Percentiles rank a stretch among this genome's conserved stretches.
These are phyloP conservation scores for Ganoderma sinense DNA, from an alignment of 1,284 basidiomycete genomes.

Conservation along the genomic window DNA sequence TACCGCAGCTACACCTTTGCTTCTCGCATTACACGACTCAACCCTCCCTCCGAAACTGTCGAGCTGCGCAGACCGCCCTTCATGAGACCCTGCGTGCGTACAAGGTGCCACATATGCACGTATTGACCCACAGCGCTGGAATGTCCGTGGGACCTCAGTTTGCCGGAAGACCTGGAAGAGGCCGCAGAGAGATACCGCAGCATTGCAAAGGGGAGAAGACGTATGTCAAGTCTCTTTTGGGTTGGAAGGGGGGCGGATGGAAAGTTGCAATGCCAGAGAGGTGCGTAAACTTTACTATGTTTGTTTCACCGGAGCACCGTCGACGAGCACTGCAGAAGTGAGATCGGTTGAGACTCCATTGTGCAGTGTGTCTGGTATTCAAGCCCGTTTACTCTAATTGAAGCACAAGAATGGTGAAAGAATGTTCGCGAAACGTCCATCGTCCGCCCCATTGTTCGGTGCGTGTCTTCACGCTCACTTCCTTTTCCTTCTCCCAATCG, in stretches of 20 bases:
- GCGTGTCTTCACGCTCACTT: slow-evolving; percentile 46
- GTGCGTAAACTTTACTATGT: neutral
- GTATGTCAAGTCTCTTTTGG: neutral
- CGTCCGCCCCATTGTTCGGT: slow-evolving; percentile 44
- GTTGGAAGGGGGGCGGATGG: neutral
- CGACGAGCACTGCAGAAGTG: neutral
- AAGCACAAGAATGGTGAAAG: slow-evolving; percentile 45
- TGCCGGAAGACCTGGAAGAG: neutral
- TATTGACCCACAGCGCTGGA: neutral
- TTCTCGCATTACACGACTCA: neutral
- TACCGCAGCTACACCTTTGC: slow-evolving; percentile 1
- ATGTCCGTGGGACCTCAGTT: neutral
- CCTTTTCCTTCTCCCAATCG: slow-evolving; percentile 49
- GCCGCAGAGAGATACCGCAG: neutral
- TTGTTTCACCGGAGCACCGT: neutral
- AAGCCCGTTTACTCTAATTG: slow-evolving; percentile 1
- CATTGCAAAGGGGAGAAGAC: neutral
- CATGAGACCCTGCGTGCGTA: neutral
- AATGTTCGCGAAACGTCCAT: slow-evolving; percentile 54
- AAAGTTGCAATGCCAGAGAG: neutral
- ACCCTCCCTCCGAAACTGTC: neutral
- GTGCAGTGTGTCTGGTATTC: neutral
- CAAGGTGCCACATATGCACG: neutral
- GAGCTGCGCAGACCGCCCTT: neutral
- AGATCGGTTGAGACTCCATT: neutral